Evolutionary conservation across 139 green algal genomes (phyloP), one percentile per base, ranked within the genome.

Genomic region (Edaphochlamys debaryana): DNA sequence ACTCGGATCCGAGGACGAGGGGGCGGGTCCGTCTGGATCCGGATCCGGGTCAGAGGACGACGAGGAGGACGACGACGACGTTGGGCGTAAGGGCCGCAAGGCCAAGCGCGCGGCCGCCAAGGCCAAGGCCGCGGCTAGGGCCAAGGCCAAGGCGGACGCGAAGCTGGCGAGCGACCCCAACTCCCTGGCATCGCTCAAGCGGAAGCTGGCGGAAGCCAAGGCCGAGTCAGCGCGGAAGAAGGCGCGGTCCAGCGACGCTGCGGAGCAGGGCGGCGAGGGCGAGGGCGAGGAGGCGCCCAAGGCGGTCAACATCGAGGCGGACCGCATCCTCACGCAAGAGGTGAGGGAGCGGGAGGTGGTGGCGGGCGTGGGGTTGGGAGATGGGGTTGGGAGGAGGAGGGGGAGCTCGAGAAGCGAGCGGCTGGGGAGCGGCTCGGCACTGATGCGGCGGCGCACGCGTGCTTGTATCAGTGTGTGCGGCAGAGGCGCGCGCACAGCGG

Each of bases 291-390:
- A 38, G 15, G 66, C 17, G 54, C 11, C 71, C 37, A 64, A 62
- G 52, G 52, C 17, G 4, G 56, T 23, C 56, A 6, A 86, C 2
- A 87, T 95, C 36, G 93, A 98, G 73, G 92, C 81, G 74, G 92
- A 92, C 30, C 87, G 95, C 41, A 94, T 98, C 66, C 82, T 98
- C 42, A 95, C 87, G 37, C 68, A 83, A 42, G 77, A 83, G 75
- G 75, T 82, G 62, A 6, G 73, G n/a, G 29, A 1, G n/a, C 20
- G 11, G 37, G 54, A 1, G 32, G 1, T 34, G 50, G 17, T 25
- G 50, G 9, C 3, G 11, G 3, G 45, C 45, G 45, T 30, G 6
- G 42, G 69, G 45, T 30, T 32, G 23, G 32, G 1, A 2, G 4
- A 3, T 19, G 34, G 64, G 32, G 64, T 30, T 1, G 32, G 64